Percentiles rank a stretch among this genome's conserved stretches.
Conservation (phyloP, 768 basidiomycete genomes). For the Suillus hirtellus region DNA sequence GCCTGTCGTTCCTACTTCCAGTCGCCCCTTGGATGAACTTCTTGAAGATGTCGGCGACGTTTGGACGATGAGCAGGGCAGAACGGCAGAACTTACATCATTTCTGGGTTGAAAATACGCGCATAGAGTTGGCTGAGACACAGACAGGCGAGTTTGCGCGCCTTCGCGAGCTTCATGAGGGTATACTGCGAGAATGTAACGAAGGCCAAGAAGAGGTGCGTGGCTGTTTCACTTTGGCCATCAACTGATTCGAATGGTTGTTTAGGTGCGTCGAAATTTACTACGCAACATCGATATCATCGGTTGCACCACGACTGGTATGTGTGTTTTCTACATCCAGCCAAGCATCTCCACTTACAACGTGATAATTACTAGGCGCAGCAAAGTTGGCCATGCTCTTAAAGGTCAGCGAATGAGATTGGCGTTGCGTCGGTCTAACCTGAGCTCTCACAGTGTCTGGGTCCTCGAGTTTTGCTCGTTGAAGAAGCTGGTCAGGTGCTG, state of each 20-base stretch:
- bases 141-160: conserved; percentile 43
- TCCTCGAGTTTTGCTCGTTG: conserved; percentile 67
- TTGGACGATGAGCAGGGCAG: conserved; percentile 55
- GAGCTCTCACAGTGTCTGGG: conserved; percentile 44
- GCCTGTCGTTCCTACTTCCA: conserved; percentile 39
- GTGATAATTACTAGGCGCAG: conserved; percentile 51
- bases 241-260: neutral
- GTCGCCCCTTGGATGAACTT: conserved; percentile 41
- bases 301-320: conserved; percentile 78
- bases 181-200: conserved; percentile 36
- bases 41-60: conserved; percentile 36
- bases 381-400: conserved; percentile 60
- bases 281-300: conserved; percentile 58
- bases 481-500: conserved; percentile 82
- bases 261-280: conserved; percentile 56
- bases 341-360: neutral
- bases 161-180: conserved; percentile 43
- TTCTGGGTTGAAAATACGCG: conserved; percentile 52
- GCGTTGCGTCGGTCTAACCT: conserved; percentile 3
- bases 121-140: conserved; percentile 26
- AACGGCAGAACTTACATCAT: conserved; percentile 45
- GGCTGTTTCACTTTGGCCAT: neutral
- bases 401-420: conserved; percentile 39
- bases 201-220: conserved; percentile 56
- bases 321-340: conserved; percentile 9